phyloP scores from a whole-genome alignment of 139 green algal genomes.

The Mychonastes homosphaera region DNA sequence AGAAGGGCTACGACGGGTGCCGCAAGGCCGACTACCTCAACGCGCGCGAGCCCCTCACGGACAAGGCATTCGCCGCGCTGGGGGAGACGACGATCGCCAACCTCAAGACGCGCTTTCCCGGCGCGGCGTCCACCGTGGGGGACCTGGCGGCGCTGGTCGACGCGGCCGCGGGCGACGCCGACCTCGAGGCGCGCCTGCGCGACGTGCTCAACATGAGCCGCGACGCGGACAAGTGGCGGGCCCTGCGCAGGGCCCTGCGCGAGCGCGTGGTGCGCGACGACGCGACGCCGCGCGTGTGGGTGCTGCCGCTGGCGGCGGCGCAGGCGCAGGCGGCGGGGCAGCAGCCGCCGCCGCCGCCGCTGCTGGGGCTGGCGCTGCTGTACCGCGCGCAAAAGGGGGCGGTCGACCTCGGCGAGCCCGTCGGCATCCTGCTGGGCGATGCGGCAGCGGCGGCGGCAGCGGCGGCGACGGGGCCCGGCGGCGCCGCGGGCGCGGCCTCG shows the following conservation, averaged over 20 bases:
- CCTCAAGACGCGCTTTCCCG: conserved; percentile 18
- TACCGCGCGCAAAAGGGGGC: conserved; percentile 15
- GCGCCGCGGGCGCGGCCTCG: background rate
- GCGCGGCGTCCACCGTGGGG: conserved; percentile 6
- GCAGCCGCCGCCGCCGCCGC: too few species aligned
- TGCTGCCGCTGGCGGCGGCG: conserved; percentile 1
- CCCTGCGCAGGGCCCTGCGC: background rate
- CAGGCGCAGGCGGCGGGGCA: too few species aligned
- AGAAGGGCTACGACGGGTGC: conserved; percentile 24
- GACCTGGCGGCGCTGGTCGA: conserved; percentile 19
- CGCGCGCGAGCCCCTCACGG: conserved; percentile 15
- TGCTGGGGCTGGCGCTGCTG: conserved; percentile 16
- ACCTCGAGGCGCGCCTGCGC: conserved; percentile 12
- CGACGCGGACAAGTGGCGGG: conserved; percentile 17
- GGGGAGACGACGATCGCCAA: conserved; percentile 25
- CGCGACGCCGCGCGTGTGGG: conserved; percentile 12
- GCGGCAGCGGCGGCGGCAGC: background rate
- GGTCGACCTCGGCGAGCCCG: conserved; percentile 10
- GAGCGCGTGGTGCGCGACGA: conserved; percentile 18
- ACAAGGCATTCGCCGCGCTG: conserved; percentile 22
- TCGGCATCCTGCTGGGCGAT: conserved; percentile 2
- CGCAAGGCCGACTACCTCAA: conserved; percentile 21
- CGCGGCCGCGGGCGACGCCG: background rate
- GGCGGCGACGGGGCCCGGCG: background rate
- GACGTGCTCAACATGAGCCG: conserved; percentile 22